Evolutionary conservation across 768 basidiomycete species (phyloP), one percentile per base, ranked within the genome.

Genomic region (Boletus tylopilopsis): DNA sequence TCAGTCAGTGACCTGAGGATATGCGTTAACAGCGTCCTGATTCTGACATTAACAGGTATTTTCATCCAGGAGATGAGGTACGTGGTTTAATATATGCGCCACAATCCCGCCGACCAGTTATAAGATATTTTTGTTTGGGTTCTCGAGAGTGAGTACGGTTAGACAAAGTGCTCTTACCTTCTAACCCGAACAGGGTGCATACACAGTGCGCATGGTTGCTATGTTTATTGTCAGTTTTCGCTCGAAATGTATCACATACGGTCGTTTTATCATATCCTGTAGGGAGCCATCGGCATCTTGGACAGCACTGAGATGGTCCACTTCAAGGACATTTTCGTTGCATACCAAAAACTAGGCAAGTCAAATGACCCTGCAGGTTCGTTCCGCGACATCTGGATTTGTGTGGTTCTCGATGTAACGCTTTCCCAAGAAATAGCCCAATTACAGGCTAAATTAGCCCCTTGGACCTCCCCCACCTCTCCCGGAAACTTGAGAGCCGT

Each of bases 51-150:
- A 32, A 35, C 53, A 89, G 86, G 54, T 88, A 89, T 55, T 89
- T 81, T 56, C 70, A 68, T 42, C 80, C 80, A 15, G 86, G 84
- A 42, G 87, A 89, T 64, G 86, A 89, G 73, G 86, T 84, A 55
- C 21, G 59, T 33, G 6, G 35, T 32, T 33, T 25, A 27, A 30
- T 29, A 16, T 32, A 16, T 6, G 39, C 48, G n/a, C 30, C 24
- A 33, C 27, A 38, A 5, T 35, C 9, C 24, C 30, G 33, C 49
- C 57, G 21, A 61, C 51, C n/a, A 49, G 24, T 30, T 11, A n/a
- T 8, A 47, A 88, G 86, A 81, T 89, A 15, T 88, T 84, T 64
- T 73, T 87, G 24, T 89, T 89, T 64, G 87, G 87, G 8, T 88
- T 88, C 64, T 87, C 85, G 16, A 73, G 86, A 62, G 84, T 84